phyloP scores from a whole-genome alignment of 1,284 basidiomycete species.

The Meripilus lineatus region DNA sequence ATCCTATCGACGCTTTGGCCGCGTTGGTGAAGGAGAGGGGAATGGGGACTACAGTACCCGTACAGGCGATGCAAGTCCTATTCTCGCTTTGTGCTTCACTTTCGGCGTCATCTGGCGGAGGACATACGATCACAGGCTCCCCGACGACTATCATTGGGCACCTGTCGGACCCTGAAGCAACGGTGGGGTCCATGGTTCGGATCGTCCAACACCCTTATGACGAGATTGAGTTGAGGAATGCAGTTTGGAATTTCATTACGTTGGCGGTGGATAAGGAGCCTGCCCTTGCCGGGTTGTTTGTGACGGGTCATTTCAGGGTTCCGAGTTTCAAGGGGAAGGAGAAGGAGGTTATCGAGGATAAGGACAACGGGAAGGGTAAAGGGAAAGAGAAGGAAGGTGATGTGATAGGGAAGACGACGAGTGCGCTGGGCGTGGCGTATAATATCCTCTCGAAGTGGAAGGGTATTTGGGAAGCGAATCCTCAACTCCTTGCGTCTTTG shows the following conservation, averaged over 20 bases:
- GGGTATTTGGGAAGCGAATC: slow-evolving; percentile 69
- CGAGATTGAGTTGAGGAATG: slow-evolving; percentile 60
- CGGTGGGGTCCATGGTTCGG: slow-evolving; percentile 54
- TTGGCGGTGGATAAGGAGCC: slow-evolving; percentile 85
- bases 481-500: slow-evolving; percentile 71
- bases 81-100: slow-evolving; percentile 64
- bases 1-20: slow-evolving; percentile 70
- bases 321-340: slow-evolving; percentile 40
- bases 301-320: slow-evolving; percentile 64
- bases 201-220: slow-evolving; percentile 71
- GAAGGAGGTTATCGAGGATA: slow-evolving; percentile 22
- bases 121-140: slow-evolving; percentile 47
- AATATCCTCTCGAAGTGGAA: slow-evolving; percentile 68
- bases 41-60: slow-evolving; percentile 51
- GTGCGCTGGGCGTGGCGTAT: slow-evolving; percentile 60
- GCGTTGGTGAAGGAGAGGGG: slow-evolving; percentile 59
- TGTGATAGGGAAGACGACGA: slow-evolving; percentile 34
- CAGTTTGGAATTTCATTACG: slow-evolving; percentile 82
- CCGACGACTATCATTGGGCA: slow-evolving; percentile 70
- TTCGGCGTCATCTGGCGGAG: too few species aligned
- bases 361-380: slow-evolving; percentile 7
- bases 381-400: neutral
- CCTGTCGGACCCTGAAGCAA: slow-evolving; percentile 65
- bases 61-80: slow-evolving; percentile 63
- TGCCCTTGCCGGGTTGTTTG: slow-evolving; percentile 79